Evolutionary conservation across 306 rosid genomes (phyloP).

Genomic region (Vigna nakashimae): DNA sequence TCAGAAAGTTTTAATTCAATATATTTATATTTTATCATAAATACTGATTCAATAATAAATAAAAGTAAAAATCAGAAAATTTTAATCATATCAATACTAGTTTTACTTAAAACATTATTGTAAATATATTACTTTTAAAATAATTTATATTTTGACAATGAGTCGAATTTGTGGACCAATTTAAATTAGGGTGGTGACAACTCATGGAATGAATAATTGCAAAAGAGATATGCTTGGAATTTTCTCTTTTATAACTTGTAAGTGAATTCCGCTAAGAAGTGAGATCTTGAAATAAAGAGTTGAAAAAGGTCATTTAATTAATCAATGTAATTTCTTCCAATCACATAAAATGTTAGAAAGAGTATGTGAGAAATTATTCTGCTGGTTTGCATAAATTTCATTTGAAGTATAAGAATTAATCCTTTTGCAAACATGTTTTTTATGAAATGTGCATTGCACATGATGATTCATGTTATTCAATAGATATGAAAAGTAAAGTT

Average conservation of each 20-base stretch:
- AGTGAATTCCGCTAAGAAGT: neutral
- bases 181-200: neutral
- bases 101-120: too few relatives aligned
- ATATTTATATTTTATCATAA: too few relatives aligned
- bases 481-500: slow-evolving; percentile 19
- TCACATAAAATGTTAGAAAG: neutral
- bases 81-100: too few relatives aligned
- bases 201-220: neutral
- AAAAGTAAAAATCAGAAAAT: too few relatives aligned
- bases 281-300: neutral
- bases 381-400: too few relatives aligned
- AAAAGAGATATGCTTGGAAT: neutral
- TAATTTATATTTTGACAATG: too few relatives aligned
- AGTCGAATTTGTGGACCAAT: too few relatives aligned
- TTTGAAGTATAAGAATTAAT: neutral
- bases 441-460: neutral
- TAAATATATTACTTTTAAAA: too few relatives aligned
- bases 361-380: neutral
- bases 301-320: neutral
- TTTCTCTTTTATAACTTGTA: neutral
- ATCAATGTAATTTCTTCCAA: neutral
- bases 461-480: neutral
- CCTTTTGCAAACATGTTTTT: neutral
- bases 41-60: too few relatives aligned
- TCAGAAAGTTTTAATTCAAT: too few relatives aligned